Evolutionary conservation across 169 alveolate genomes (phyloP).

Genomic region (Cryptosporidium sp.): DNA sequence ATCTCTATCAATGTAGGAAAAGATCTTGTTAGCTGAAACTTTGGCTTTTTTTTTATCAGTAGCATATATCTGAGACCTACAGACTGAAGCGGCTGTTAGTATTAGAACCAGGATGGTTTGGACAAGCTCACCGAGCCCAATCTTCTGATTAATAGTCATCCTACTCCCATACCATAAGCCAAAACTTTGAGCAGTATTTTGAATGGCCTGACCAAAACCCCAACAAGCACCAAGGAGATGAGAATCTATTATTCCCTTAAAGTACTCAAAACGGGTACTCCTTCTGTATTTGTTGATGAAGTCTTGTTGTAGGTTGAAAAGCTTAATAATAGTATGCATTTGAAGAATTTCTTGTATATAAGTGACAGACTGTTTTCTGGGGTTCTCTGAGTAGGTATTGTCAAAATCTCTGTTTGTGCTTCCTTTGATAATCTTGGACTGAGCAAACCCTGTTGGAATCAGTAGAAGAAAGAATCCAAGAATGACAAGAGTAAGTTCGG

Average conservation of each 20-base stretch:
- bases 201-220: conserved; percentile 72
- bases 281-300: conserved; percentile 45
- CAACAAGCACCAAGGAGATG: conserved; percentile 37
- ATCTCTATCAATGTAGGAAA: conserved; percentile 29
- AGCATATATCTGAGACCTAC: conserved; percentile 71
- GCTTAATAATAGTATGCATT: conserved; percentile 54
- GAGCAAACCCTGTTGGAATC: conserved; percentile 68
- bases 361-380: background rate
- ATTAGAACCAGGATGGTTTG: conserved; percentile 41
- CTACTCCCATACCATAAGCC: conserved; percentile 68
- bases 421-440: conserved; percentile 38
- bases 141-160: conserved; percentile 38
- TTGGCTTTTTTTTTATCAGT: conserved; percentile 68
- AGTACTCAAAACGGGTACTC: conserved; percentile 54
- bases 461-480: conserved; percentile 33
- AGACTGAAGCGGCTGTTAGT: conserved; percentile 64
- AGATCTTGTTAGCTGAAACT: conserved; percentile 41
- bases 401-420: conserved; percentile 44
- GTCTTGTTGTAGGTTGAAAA: conserved; percentile 23
- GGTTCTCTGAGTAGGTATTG: background rate
- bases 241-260: conserved; percentile 48
- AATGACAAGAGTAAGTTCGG: conserved; percentile 27
- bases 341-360: conserved; percentile 63
- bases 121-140: conserved; percentile 40
- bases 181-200: conserved; percentile 61